Evolutionary conservation across 73 alveolate species (phyloP).

Genomic region (Paramecium octaurelia): DNA sequence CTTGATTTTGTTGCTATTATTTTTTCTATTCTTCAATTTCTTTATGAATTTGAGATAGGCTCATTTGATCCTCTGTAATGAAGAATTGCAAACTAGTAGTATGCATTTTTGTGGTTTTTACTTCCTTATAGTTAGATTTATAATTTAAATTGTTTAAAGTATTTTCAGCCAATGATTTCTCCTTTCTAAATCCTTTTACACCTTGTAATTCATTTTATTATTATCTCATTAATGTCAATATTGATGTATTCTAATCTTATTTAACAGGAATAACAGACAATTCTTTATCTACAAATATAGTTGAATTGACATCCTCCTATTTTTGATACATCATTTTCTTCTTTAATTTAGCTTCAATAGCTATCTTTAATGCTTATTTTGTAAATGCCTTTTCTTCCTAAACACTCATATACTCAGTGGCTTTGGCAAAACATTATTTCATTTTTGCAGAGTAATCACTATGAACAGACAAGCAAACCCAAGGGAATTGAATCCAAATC

Average conservation of each 20-base stretch:
- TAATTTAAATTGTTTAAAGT: neutral
- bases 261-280: slow-evolving; percentile 11
- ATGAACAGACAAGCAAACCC: slow-evolving; percentile 71
- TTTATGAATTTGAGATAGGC: slow-evolving; percentile 2
- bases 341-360: slow-evolving; percentile 73
- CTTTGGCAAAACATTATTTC: slow-evolving; percentile 68
- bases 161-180: slow-evolving; percentile 12
- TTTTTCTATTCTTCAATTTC: slow-evolving; percentile 41
- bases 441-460: slow-evolving; percentile 66
- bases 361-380: slow-evolving; percentile 66
- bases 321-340: slow-evolving; percentile 64
- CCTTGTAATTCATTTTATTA: neutral
- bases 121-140: neutral
- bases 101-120: neutral
- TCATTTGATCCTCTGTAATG: slow-evolving; percentile 53
- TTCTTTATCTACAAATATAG: neutral
- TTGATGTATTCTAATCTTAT: slow-evolving; percentile 44
- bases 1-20: neutral
- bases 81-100: slow-evolving; percentile 45
- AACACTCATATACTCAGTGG: slow-evolving; percentile 67
- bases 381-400: slow-evolving; percentile 73
- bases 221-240: slow-evolving; percentile 1
- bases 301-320: neutral
- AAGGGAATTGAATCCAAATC: slow-evolving; percentile 80
- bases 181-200: neutral